Base-by-base conservation (phyloP, 371 early-diverging fungal genomes). In the Saksenaea vasiformis region DNA sequence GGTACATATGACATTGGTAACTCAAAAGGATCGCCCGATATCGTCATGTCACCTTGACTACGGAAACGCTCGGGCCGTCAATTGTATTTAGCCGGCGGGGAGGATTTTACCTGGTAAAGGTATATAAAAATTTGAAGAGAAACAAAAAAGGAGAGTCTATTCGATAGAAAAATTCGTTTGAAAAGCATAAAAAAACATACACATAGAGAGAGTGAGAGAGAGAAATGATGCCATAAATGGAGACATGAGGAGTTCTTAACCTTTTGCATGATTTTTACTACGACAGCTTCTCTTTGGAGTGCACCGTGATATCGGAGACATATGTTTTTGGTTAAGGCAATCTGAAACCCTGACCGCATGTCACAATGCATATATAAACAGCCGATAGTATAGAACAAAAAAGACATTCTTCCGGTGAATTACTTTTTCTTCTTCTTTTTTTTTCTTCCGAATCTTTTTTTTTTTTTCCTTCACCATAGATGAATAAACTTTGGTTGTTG, bases 401-500 rank as follows among this genome's bases (percentile, higher is more conserved):
- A 17, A 47, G 47, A 47, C 47, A 17, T 10, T 10, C 4, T 47
- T 47, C 47, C 47, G 17, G 54, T 28, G 54, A 1, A 22, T 7
- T 22, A 28, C 31, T 22, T 19, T n/a, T n/a, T n/a, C n/a, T n/a
- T n/a, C n/a, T n/a, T n/a, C n/a, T n/a, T n/a, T n/a, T n/a, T n/a
- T 38, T 27, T 54, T 35, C 41, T 24, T 62, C 27, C 35, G 14
- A 53, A 39, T 26, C 31, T 19, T 41, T 62, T 36, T 28, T 56
- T 63, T 57, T 56, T 26, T 41, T 28, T 31, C n/a, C 41, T 31
- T 22, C 26, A 31, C 43, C 24, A 36, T n/a, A 54, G 15, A 60
- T 60, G 60, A 60, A 28, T 19, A 56, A 63, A 57, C 44, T 54
- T 44, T 65, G 41, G 44, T 55, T 53, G 44, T 55, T 53, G 10